Base-by-base conservation (phyloP, 768 basidiomycete genomes). In the Tylopilus rubrobrunneus region DNA sequence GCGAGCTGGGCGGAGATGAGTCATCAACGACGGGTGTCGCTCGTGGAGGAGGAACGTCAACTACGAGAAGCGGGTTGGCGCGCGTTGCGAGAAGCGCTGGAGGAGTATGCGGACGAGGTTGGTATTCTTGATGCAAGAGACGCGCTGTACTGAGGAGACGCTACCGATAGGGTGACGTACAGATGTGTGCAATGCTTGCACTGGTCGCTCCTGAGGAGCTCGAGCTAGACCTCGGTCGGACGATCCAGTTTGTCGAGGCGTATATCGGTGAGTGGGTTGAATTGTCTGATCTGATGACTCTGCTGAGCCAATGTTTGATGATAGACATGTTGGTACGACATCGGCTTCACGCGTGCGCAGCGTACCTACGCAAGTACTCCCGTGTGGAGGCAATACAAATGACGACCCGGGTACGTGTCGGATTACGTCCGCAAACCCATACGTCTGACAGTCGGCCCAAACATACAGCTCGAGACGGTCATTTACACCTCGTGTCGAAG, bases 171-270 rank as follows among this genome's bases (percentile, higher is more conserved):
- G 90, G 90, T 14, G 85, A 92, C 61, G 73, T 90, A 1, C 90
- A 91, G 62, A 87, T 84, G 76, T 91, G 89, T 67, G 82, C 87
- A 1, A 81, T 88, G 76, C 64, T 92, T 15, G 75, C 81, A 4
- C 62, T 88, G 1, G 71, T 92, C 19, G 87, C 84, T 7, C 73
- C 78, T 0, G 61, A 74, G 42, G 86, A 90, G 62, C 71, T 93
- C 41, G 58, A 63, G 36, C 65, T 89, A n/a, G 66, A 73, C 1
- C 64, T 67, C 21, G 64, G 62, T 44, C 73, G 84, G 43, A 71
- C 72, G 25, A 62, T 73, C 19, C 75, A 77, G 25, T 86, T 91
- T 53, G 63, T 89, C 17, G 85, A 89, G 55, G 72, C 85, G 0
- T 92, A 92, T 62, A 76, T 89, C 14, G 90, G 90, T 90, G 52